Evolutionary conservation across 1,284 basidiomycete genomes (phyloP).

Genomic region (Mycocalia duriaeana): DNA sequence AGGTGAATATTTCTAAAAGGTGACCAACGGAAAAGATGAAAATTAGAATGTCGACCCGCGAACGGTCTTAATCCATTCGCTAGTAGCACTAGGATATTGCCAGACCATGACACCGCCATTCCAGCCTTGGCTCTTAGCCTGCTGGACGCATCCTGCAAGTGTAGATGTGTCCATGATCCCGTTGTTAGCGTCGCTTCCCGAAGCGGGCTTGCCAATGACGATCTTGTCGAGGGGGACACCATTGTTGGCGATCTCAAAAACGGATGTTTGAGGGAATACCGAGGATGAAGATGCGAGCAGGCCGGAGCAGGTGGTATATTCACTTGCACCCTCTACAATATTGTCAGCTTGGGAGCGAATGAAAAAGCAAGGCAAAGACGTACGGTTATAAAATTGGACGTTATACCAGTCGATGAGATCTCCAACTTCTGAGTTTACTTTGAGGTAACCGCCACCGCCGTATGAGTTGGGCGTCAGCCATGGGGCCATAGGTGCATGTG

Average conservation of each 20-base stretch:
- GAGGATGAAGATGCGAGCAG: conserved; percentile 49
- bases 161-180: conserved; percentile 52
- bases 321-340: conserved; percentile 43
- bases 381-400: conserved; percentile 56
- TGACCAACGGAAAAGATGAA: no score
- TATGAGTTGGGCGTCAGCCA: conserved; percentile 48
- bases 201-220: conserved; percentile 61
- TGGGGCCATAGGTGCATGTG: conserved; percentile 38
- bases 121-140: conserved; percentile 56
- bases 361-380: conserved; percentile 18
- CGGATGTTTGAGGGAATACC: conserved; percentile 41
- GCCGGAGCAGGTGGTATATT: conserved; percentile 53
- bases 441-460: conserved; percentile 57
- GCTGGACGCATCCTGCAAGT: conserved; percentile 48
- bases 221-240: conserved; percentile 44
- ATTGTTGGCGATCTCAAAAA: conserved; percentile 61
- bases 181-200: conserved; percentile 45
- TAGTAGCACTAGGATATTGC: conserved; percentile 40
- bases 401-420: conserved; percentile 53
- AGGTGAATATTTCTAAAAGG: no score
- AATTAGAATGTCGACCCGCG: conserved; percentile 36
- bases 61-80: conserved; percentile 46
- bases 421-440: conserved; percentile 51
- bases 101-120: conserved; percentile 51
- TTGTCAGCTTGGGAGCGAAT: conserved; percentile 17